phyloP scores from a whole-genome alignment of 306 rosid genomes.

The Fragaria iinumae region DNA sequence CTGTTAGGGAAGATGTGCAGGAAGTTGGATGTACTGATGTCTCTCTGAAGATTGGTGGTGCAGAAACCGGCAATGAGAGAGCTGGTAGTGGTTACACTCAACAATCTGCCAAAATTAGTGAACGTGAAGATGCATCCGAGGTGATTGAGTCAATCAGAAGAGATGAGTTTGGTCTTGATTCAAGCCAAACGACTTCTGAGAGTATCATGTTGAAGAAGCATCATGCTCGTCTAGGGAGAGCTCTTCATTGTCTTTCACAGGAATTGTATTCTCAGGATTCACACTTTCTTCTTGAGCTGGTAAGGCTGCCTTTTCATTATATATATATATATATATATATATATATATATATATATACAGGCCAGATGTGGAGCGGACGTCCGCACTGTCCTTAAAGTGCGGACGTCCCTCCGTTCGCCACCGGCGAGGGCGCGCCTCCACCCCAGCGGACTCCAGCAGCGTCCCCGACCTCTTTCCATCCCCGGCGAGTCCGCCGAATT shows the following conservation, averaged over 20 bases:
- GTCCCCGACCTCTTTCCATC: too few relatives aligned
- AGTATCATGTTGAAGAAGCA: constrained; percentile 78
- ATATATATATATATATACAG: too few relatives aligned
- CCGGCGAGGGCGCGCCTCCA: too few relatives aligned
- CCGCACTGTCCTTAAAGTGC: too few relatives aligned
- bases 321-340: too few relatives aligned
- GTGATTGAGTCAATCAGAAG: constrained; percentile 76
- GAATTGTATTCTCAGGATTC: constrained; percentile 98
- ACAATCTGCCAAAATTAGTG: constrained; percentile 32
- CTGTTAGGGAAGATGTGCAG: constrained; percentile 21
- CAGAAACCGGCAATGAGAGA: constrained; percentile 30
- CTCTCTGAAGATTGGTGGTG: constrained; percentile 21
- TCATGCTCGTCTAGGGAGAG: constrained; percentile 97
- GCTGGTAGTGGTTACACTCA: constrained; percentile 26
- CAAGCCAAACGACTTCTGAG: constrained; percentile 55
- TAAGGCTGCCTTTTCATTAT: constrained; percentile 26
- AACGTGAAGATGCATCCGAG: constrained; percentile 51
- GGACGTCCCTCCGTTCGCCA: too few relatives aligned
- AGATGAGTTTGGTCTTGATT: constrained; percentile 93
- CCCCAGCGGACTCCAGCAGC: too few relatives aligned
- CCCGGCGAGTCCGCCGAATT: too few relatives aligned
- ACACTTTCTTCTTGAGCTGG: constrained; percentile 97
- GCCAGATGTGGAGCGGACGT: too few relatives aligned
- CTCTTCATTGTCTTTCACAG: constrained; percentile 94
- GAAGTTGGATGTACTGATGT: constrained; percentile 30